Conservation (phyloP, 257 asterid genomes). For the Solanum appendiculatum region DNA sequence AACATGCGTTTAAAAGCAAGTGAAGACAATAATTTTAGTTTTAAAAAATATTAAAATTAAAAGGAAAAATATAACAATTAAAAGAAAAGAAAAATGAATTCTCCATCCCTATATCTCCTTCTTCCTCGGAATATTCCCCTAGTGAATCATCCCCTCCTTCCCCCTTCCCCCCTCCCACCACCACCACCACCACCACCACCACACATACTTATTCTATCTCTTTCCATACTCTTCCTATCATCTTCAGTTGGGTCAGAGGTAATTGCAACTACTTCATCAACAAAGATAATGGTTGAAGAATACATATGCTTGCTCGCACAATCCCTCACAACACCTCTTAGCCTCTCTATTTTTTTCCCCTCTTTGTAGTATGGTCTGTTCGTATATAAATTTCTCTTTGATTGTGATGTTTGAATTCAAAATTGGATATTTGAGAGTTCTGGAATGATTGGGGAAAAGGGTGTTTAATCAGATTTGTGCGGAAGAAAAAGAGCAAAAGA, state of each 20-base stretch:
- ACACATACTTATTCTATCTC: neutral
- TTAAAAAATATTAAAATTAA: too few species aligned
- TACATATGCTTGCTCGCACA: conserved; percentile 95
- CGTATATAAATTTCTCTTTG: neutral
- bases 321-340: conserved; percentile 40
- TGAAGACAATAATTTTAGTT: too few species aligned
- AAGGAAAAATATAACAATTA: too few species aligned
- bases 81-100: neutral
- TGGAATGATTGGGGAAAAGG: neutral
- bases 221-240: neutral
- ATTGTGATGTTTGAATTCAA: neutral
- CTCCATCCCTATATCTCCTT: neutral
- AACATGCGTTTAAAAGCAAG: too few species aligned
- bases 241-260: conserved; percentile 66
- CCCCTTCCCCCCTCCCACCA: neutral
- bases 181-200: neutral
- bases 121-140: neutral
- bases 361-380: conserved; percentile 24
- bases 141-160: neutral
- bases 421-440: neutral
- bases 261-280: conserved; percentile 79
- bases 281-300: conserved; percentile 93
- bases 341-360: conserved; percentile 84
- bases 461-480: neutral
- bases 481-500: neutral